Evolutionary conservation across 306 rosid species (phyloP).

Genomic region (Cicer judaicum): DNA sequence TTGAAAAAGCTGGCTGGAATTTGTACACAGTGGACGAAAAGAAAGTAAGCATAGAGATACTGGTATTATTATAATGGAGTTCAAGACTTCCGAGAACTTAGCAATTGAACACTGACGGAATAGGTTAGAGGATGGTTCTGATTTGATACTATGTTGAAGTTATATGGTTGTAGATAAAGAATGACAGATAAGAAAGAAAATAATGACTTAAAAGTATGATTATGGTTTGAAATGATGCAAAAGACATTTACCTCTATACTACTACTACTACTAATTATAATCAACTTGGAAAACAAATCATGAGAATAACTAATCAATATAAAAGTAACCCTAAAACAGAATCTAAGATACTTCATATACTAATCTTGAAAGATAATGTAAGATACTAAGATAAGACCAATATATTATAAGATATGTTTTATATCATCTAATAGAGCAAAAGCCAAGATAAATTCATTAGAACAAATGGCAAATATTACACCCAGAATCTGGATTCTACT

Average conservation of each 20-base stretch:
- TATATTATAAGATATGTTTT: neutral
- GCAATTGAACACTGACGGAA: neutral
- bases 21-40: neutral
- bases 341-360: neutral
- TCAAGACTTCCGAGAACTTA: neutral
- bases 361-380: neutral
- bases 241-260: neutral
- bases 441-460: slow-evolving; percentile 17
- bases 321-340: neutral
- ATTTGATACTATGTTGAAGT: no score
- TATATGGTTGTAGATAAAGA: no score
- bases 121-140: neutral
- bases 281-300: neutral
- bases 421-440: neutral
- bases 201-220: neutral
- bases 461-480: slow-evolving; percentile 23
- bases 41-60: neutral
- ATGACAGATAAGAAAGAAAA: neutral
- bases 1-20: neutral
- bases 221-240: no score
- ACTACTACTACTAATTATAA: neutral
- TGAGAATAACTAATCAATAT: neutral
- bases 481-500: neutral
- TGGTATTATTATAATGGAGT: neutral
- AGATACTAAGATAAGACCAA: neutral